Evolutionary conservation across 2,329 filamentous ascomycete species (phyloP).

Genomic region (Helotiales sp.): DNA sequence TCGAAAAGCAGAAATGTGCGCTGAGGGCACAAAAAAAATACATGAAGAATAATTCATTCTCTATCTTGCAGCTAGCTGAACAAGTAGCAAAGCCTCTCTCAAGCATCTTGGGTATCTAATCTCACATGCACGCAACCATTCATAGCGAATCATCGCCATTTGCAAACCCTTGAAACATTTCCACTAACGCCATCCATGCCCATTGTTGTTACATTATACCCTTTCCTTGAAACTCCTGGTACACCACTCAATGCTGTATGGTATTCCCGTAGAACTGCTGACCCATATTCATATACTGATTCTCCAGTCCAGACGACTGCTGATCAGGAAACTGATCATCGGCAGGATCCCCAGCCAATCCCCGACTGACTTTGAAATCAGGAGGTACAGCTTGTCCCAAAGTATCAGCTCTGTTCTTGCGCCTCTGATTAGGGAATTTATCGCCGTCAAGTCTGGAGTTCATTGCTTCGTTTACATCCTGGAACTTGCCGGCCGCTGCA

Average conservation of each 20-base stretch:
- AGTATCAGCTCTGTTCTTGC: constrained; percentile 43
- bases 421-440: constrained; percentile 36
- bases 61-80: not conserved
- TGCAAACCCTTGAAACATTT: not conserved
- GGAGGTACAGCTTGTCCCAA: constrained; percentile 43
- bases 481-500: constrained; percentile 43
- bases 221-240: not conserved
- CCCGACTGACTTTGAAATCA: constrained; percentile 43
- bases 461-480: constrained; percentile 51
- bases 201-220: not conserved
- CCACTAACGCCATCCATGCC: not conserved
- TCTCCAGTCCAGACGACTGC: not conserved
- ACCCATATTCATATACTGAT: constrained; percentile 6
- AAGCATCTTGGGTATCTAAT: constrained; percentile 6
- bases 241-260: not conserved
- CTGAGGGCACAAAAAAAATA: too few species aligned
- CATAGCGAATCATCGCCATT: not conserved
- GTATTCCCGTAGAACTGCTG: constrained; percentile 10
- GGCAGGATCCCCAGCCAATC: constrained; percentile 40
- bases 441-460: constrained; percentile 51
- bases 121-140: not conserved
- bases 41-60: not conserved
- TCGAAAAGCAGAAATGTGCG: too few species aligned
- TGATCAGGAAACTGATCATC: constrained; percentile 41
- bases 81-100: not conserved